Evolutionary conservation across 805 yeast species (phyloP), one percentile per base, ranked within the genome.

Genomic region (Lipomyces yamanashiensis): DNA sequence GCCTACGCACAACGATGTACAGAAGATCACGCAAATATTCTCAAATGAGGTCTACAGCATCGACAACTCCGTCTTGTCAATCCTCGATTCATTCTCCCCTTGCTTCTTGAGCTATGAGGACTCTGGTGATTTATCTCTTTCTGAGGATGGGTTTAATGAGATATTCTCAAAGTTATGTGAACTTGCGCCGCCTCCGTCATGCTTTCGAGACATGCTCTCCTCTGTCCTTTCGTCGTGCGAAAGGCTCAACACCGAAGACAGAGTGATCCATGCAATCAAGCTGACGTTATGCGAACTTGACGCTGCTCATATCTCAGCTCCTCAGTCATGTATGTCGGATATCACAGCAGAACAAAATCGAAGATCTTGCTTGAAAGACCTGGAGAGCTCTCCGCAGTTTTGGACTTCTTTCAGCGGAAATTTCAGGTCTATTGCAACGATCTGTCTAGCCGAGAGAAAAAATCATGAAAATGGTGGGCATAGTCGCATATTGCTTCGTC

Each of bases 371-470:
- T 36, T 68, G 28, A 36, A 33, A 19, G 58, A 40, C 19, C 36
- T 69, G 43, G 48, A 66, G 28, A 44, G 40, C 8, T 52, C 61
- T 34, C 71, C 71, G 8, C 71, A 69, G 51, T 55, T 63, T 54
- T 69, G 71, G 71, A 66, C 71, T 2, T 68, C 71, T 9, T 69
- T 69, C 44, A 68, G 70, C 50, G 70, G 68, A 8, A 68, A 69
- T 33, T 67, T 66, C 49, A 54, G 67, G 28, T 57, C 71, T 9
- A 53, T 69, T 40, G 63, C 59, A 21, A 52, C 63, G 8, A 23
- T 68, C 13, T 69, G 71, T 34, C 40, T 57, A 9, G 61, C 64
- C 21, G 68, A 65, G 28, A 39, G 62, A 36, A 34, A 34, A 36
- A 51, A 59, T 45, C 55, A 65, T 49, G 68, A 65, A 19, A 54